Percentiles rank a stretch among this genome's conserved stretches.
Conservation (phyloP, 1,284 basidiomycete genomes). For the Vanrija pseudolonga region DNA sequence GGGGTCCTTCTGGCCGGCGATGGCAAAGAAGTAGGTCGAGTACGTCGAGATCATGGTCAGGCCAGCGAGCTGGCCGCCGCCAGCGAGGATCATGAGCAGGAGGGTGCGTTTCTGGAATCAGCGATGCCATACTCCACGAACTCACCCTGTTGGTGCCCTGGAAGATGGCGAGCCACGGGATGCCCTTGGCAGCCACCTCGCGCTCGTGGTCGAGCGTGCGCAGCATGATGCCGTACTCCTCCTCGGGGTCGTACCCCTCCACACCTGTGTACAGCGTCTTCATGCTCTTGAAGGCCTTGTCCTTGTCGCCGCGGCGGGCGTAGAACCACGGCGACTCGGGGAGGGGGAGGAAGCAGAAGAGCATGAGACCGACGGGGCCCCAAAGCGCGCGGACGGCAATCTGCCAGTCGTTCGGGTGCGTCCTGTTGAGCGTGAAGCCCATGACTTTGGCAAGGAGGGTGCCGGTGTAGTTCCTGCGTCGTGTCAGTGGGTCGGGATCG, state of each 20-base stretch:
- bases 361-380: conserved; percentile 14
- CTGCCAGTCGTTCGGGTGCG: conserved; percentile 9
- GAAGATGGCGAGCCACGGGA: conserved; percentile 8
- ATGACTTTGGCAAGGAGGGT: conserved; percentile 3
- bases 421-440: conserved; percentile 11
- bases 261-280: conserved; percentile 23
- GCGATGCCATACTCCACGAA: background rate
- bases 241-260: conserved; percentile 28
- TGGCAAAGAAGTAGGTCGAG: conserved; percentile 21
- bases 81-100: conserved; percentile 12
- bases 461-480: background rate
- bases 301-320: conserved; percentile 18
- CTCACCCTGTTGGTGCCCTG: conserved; percentile 19
- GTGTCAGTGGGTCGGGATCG: too few relatives aligned
- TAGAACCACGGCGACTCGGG: conserved; percentile 20
- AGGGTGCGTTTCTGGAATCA: conserved; percentile 5
- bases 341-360: conserved; percentile 5
- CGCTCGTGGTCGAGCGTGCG: conserved; percentile 24
- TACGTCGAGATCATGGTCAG: conserved; percentile 16
- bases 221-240: conserved; percentile 26
- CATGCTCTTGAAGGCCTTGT: conserved; percentile 17
- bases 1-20: conserved; percentile 22
- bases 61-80: conserved; percentile 9
- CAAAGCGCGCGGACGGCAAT: conserved; percentile 11
- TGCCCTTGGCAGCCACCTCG: background rate